phyloP scores from a whole-genome alignment of 192 early-diverging fungal species.

The Piromyces finnis region DNA sequence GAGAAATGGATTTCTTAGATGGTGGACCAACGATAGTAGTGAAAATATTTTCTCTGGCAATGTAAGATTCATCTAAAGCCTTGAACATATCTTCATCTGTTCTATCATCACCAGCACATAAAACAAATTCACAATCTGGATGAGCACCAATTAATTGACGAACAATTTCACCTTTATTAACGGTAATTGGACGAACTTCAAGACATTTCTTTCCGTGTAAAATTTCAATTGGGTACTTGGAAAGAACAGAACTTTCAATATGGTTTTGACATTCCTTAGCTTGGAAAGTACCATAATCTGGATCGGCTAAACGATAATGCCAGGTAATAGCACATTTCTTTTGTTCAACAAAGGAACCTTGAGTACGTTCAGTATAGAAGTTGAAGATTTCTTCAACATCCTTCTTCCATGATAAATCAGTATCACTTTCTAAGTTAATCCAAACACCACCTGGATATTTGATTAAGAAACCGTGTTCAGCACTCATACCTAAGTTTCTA shows the following conservation, averaged over 20 bases:
- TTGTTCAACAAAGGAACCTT: slow-evolving; percentile 32
- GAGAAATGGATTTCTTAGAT: slow-evolving; percentile 71
- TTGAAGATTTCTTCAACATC: slow-evolving; percentile 86
- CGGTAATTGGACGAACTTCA: slow-evolving; percentile 68
- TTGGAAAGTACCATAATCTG: slow-evolving; percentile 89
- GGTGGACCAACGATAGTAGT: slow-evolving; percentile 65
- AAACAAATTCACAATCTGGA: slow-evolving; percentile 65
- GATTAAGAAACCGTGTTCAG: slow-evolving; percentile 92
- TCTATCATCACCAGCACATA: slow-evolving; percentile 93
- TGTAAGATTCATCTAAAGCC: background rate
- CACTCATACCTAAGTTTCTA: slow-evolving; percentile 59
- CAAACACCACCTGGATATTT: slow-evolving; percentile 38
- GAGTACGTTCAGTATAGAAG: slow-evolving; percentile 89
- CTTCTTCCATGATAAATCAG: slow-evolving; percentile 79
- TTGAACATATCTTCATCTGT: slow-evolving; percentile 92
- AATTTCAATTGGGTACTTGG: slow-evolving; percentile 88
- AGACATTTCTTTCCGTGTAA: slow-evolving; percentile 92
- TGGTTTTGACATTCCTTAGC: slow-evolving; percentile 96
- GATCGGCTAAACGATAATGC: slow-evolving; percentile 92
- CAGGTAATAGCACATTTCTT: slow-evolving; percentile 87
- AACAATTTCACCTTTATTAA: slow-evolving; percentile 97
- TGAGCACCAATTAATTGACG: slow-evolving; percentile 50
- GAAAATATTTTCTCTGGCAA: slow-evolving; percentile 14
- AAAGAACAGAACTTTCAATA: slow-evolving; percentile 72
- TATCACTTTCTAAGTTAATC: slow-evolving; percentile 19